These are phyloP conservation scores for Boletus rubescentipes DNA, from an alignment of 768 basidiomycete species.

Conservation along the genomic window DNA sequence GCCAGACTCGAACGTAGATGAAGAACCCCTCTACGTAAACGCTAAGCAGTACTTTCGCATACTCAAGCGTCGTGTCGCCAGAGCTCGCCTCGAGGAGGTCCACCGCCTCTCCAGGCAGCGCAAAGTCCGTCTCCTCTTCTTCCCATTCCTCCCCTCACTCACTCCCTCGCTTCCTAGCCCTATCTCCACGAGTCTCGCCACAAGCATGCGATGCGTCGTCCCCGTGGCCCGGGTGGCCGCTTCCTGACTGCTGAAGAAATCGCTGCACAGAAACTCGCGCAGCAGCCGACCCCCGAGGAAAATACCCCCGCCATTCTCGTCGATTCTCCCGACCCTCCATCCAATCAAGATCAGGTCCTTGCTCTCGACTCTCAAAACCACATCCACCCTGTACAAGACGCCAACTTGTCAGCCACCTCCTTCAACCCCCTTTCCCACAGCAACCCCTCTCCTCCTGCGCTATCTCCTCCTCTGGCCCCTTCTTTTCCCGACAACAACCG, in stretches of 20 bases:
- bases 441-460: slow-evolving; percentile 21
- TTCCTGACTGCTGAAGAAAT: slow-evolving; percentile 98
- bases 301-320: slow-evolving; percentile 17
- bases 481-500: slow-evolving; percentile 20
- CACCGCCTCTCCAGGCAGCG: slow-evolving; percentile 90
- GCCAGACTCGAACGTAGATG: slow-evolving; percentile 59
- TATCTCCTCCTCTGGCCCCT: slow-evolving; percentile 19
- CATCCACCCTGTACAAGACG: slow-evolving; percentile 18
- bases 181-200: slow-evolving; percentile 98
- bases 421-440: slow-evolving; percentile 24
- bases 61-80: slow-evolving; percentile 88
- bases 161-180: slow-evolving; percentile 52
- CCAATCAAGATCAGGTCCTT: slow-evolving; percentile 10
- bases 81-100: slow-evolving; percentile 90
- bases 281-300: slow-evolving; percentile 29
- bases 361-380: slow-evolving; percentile 15
- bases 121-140: slow-evolving; percentile 55
- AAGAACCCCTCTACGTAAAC: slow-evolving; percentile 98
- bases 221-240: slow-evolving; percentile 94
- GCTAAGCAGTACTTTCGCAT: slow-evolving; percentile 99
- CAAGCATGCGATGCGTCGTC: slow-evolving; percentile 96
- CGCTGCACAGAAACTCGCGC: slow-evolving; percentile 65
- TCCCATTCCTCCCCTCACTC: background rate
- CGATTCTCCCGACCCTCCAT: slow-evolving; percentile 17
- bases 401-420: slow-evolving; percentile 11